Evolutionary conservation across 1,284 basidiomycete species (phyloP), one percentile per base, ranked within the genome.

Genomic region (Leccinum proliferum): DNA sequence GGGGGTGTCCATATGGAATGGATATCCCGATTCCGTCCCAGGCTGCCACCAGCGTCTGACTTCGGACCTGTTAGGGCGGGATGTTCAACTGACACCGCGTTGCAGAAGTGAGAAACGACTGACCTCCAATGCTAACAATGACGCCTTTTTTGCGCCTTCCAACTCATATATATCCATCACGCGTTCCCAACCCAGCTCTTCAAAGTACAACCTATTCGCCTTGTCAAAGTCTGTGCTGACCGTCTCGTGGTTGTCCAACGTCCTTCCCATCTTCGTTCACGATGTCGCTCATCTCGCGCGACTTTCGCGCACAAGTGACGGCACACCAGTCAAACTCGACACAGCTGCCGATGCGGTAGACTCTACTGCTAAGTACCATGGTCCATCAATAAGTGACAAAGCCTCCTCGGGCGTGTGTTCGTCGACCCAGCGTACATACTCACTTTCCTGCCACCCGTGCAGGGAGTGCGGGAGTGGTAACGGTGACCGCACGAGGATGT

Each of bases 291-390:
- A 95, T 91, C 66, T 90, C 87, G 67, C 96, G 84, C 67, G 99
- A 86, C 73, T 90, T 91, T 66, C 97, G 86, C 50, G 95, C 94
- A 75, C 96, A 98, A 3, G 96, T 98, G 59, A 99, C 97, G 37
- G 97, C 97, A 75, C 97, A 99, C 97, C 97, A 99, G 77, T 99
- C 97, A 76, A 99, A 99, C 81, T 99, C 97, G 74, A 99, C 97
- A 66, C 93, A 96, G 75, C 89, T 93, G 61, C 97, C 97, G 70
- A 99, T 99, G 63, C 97, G 89, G 80, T 99, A 99, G 35, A 99
- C 97, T 71, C 97, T 97, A 64, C 91, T 94, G 55, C 97, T 97
- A n/a, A 99, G 88, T 37, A 99, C 96, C 93, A 99, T 98, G 34
- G 95, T 98, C 86, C 80, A 58, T 92, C 88, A 34, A 93, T 77